These are phyloP conservation scores for Gillenia trifoliata DNA, from an alignment of 306 rosid genomes.

Conservation along the genomic window DNA sequence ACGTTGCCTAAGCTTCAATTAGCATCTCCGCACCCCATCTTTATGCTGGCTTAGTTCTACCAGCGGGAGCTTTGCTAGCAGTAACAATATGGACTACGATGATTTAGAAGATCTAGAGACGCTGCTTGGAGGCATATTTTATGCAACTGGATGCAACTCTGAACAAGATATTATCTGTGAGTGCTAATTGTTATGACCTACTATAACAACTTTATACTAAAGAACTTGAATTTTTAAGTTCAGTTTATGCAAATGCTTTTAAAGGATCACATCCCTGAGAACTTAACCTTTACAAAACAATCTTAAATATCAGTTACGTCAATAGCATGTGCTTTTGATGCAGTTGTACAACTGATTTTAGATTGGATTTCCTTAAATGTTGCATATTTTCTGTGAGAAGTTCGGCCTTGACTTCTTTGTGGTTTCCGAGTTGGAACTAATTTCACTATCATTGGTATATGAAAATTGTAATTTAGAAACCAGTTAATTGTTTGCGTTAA, in stretches of 20 bases:
- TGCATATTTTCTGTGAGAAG: background rate
- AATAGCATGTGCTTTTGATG: too few relatives aligned
- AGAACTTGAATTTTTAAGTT: background rate
- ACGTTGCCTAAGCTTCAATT: constrained; percentile 49
- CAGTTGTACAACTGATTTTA: background rate
- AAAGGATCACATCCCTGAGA: background rate
- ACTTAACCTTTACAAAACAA: background rate
- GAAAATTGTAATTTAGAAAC: background rate
- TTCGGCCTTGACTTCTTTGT: background rate
- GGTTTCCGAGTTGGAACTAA: background rate
- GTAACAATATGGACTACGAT: constrained; percentile 52
- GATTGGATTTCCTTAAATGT: background rate
- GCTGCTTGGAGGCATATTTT: constrained; percentile 97
- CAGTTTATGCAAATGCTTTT: background rate
- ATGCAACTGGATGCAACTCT: constrained; percentile 97
- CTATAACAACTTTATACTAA: too few relatives aligned
- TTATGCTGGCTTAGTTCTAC: constrained; percentile 50
- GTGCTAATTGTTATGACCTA: constrained; percentile 20
- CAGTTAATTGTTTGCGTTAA: background rate
- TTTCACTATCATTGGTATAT: background rate
- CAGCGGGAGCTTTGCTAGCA: constrained; percentile 41
- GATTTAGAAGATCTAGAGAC: constrained; percentile 93
- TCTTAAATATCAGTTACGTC: background rate
- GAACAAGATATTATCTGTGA: constrained; percentile 92
- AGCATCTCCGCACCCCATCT: constrained; percentile 35